phyloP scores from a whole-genome alignment of 148 eudicot species.

The Vaccinium macrocarpon region DNA sequence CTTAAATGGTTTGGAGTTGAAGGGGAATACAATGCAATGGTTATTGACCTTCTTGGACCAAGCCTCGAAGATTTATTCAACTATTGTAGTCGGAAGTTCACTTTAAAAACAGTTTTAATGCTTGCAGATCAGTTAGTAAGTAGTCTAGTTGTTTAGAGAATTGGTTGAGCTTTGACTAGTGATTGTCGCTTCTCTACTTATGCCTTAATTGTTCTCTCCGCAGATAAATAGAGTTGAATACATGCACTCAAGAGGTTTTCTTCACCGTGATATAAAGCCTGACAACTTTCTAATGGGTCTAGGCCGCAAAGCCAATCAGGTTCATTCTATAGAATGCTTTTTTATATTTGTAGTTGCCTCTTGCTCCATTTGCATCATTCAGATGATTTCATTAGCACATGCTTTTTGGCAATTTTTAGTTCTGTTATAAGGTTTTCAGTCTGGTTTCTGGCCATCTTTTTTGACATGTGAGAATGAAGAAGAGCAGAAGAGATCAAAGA shows the following conservation, averaged over 20 bases:
- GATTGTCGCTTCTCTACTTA: slow-evolving; percentile 6
- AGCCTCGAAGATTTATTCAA: slow-evolving; percentile 88
- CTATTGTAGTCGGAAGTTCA: slow-evolving; percentile 65
- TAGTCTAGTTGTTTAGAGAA: slow-evolving; percentile 1
- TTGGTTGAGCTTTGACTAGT: background rate
- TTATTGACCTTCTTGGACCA: slow-evolving; percentile 90
- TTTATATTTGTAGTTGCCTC: background rate
- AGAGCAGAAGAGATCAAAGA: too few relatives aligned
- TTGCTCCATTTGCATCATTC: background rate
- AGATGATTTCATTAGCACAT: background rate
- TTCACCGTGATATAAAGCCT: slow-evolving; percentile 98
- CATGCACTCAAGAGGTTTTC: slow-evolving; percentile 96
- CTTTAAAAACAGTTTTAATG: slow-evolving; percentile 82
- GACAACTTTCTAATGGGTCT: slow-evolving; percentile 97
- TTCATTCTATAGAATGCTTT: slow-evolving; percentile 17
- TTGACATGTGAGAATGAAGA: background rate
- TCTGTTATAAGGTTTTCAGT: background rate
- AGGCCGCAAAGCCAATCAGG: slow-evolving; percentile 99
- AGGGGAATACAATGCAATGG: slow-evolving; percentile 79
- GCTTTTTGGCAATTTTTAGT: background rate
- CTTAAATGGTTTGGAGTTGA: slow-evolving; percentile 90
- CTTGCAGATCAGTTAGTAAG: slow-evolving; percentile 91
- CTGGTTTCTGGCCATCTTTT: background rate
- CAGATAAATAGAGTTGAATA: slow-evolving; percentile 67
- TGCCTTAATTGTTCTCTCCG: slow-evolving; percentile 9